These are phyloP conservation scores for Dittrichia graveolens DNA, from an alignment of 129 eudicot species.

Conservation along the genomic window DNA sequence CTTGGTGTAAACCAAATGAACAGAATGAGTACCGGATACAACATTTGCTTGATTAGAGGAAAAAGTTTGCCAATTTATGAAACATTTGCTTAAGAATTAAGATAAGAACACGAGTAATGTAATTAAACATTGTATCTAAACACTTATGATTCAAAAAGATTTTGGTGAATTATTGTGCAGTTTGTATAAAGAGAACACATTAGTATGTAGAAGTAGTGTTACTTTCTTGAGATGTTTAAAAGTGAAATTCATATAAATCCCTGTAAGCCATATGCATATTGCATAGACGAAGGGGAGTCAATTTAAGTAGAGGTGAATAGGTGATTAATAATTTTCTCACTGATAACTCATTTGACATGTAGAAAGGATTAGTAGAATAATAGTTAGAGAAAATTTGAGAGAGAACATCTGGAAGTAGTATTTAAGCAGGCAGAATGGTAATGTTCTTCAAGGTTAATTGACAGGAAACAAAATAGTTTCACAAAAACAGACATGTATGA, in stretches of 20 bases:
- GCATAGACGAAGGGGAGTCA: no score
- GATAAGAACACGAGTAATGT: no score
- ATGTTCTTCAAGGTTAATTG: neutral
- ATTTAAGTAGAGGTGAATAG: neutral
- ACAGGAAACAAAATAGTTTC: neutral
- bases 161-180: neutral
- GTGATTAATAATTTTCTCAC: neutral
- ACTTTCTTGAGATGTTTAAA: neutral
- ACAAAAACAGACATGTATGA: neutral
- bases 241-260: neutral
- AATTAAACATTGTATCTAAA: no score
- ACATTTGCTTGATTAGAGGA: no score
- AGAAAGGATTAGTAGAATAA: no score
- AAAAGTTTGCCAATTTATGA: no score
- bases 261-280: no score
- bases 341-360: neutral
- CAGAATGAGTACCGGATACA: no score
- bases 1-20: no score
- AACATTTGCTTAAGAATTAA: no score
- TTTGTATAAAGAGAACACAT: neutral
- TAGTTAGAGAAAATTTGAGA: no score
- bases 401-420: neutral
- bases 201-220: neutral
- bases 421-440: conserved; percentile 2
- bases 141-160: no score